These are phyloP conservation scores for Herpotrichia juniperi DNA, from an alignment of 2,329 filamentous ascomycete species.

Conservation along the genomic window DNA sequence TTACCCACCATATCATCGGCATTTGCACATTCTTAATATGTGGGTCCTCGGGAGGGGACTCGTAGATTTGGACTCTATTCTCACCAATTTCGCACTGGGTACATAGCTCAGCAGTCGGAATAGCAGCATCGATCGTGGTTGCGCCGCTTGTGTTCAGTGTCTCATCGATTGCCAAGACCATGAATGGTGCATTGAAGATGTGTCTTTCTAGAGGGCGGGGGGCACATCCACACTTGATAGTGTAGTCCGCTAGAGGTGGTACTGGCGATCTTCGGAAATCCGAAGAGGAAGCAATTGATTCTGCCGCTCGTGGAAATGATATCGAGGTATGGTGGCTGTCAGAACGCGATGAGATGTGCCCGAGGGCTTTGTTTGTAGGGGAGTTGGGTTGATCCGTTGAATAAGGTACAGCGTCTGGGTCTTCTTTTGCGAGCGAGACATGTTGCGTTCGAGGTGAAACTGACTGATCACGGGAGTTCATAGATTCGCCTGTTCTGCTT, in stretches of 20 bases:
- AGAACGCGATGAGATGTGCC: conserved; percentile 7
- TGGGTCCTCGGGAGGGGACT: conserved; percentile 10
- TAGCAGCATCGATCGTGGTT: not conserved
- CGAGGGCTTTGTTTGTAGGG: not conserved
- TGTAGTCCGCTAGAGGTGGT: conserved; percentile 11
- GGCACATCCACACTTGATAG: conserved; percentile 17
- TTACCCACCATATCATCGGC: conserved; percentile 21
- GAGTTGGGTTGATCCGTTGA: conserved; percentile 1
- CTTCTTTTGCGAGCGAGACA: conserved; percentile 1
- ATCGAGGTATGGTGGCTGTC: conserved; percentile 13
- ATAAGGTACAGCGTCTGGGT: conserved; percentile 5
- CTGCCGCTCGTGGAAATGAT: conserved; percentile 3
- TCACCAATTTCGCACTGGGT: conserved; percentile 16
- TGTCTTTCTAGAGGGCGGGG: conserved; percentile 15
- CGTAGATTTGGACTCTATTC: conserved; percentile 20
- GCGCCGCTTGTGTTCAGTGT: not conserved
- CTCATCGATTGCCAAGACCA: not conserved
- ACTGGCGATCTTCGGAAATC: conserved; percentile 8
- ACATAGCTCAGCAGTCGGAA: conserved; percentile 10
- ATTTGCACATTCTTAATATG: not conserved
- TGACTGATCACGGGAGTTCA: conserved; percentile 11
- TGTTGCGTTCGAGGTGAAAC: conserved; percentile 12
- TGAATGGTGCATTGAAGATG: conserved; percentile 19
- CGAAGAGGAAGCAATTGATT: conserved; percentile 7
- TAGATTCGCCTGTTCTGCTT: not conserved